Evolutionary conservation across 306 rosid species (phyloP).

Genomic region (Prunus fruticosa): DNA sequence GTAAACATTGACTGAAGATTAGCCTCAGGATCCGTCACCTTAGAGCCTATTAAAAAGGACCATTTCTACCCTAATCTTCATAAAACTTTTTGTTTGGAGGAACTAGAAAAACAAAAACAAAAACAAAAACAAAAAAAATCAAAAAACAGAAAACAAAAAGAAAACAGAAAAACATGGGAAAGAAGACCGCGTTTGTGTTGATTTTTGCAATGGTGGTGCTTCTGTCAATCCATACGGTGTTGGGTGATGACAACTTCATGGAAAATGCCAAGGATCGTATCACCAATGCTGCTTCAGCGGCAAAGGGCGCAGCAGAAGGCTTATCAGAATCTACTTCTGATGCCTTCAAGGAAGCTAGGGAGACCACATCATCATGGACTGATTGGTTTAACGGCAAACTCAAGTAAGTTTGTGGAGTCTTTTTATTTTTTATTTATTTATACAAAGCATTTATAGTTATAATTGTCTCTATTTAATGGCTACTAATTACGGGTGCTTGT

Average conservation of each 20-base stretch:
- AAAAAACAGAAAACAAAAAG: not conserved
- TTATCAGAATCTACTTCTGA: not conserved
- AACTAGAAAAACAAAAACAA: not conserved
- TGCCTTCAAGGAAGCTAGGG: not conserved
- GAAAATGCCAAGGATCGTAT: not conserved
- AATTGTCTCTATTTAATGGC: not conserved
- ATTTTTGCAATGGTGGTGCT: conserved; percentile 17
- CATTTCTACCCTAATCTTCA: not conserved
- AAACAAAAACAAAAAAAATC: not conserved
- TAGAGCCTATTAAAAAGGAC: conserved; percentile 1
- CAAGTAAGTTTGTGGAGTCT: not conserved
- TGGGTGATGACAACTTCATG: not conserved
- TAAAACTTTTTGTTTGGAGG: not conserved
- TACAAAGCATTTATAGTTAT: not conserved
- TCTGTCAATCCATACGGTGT: conserved; percentile 1
- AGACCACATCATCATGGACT: not conserved
- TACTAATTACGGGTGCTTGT: not conserved
- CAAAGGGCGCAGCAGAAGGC: not conserved
- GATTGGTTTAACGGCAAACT: conserved; percentile 17
- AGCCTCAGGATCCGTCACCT: not conserved
- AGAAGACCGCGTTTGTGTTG: conserved; percentile 1
- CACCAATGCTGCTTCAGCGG: not conserved
- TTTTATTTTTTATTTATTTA: not conserved
- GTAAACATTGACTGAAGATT: not conserved
- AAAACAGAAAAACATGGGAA: not conserved